These are phyloP conservation scores for Kwoniella mangroviensis DNA, from an alignment of 768 basidiomycete genomes.

Conservation along the genomic window DNA sequence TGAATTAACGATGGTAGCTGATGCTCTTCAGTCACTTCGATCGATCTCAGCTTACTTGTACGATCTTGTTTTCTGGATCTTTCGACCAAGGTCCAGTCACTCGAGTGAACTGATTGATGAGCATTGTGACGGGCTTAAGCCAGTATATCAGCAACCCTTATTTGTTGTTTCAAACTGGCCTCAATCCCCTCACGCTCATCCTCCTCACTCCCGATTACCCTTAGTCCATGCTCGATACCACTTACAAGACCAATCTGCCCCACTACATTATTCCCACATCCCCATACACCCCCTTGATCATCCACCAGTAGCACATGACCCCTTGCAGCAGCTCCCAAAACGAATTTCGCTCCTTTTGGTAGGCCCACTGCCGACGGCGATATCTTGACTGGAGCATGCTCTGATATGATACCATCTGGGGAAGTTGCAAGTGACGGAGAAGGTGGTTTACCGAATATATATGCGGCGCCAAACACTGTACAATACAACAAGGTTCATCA, in stretches of 20 bases:
- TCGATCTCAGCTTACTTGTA: conserved; percentile 36
- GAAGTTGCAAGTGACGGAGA: conserved; percentile 66
- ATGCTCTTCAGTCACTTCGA: neutral
- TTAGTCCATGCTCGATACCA: neutral
- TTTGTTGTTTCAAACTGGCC: too few species aligned
- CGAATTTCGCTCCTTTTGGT: conserved; percentile 63
- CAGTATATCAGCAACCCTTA: neutral
- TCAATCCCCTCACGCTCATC: neutral
- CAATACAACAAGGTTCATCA: neutral
- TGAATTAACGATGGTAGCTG: conserved; percentile 51
- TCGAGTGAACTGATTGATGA: conserved; percentile 37
- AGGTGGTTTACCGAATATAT: conserved; percentile 86
- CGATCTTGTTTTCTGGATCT: conserved; percentile 44
- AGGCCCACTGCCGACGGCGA: conserved; percentile 68
- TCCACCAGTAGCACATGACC: conserved; percentile 82
- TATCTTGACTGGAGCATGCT: conserved; percentile 72
- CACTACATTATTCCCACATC: conserved; percentile 75
- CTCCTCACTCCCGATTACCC: neutral
- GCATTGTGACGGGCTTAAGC: conserved; percentile 25
- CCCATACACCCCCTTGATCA: conserved; percentile 81
- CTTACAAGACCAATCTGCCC: conserved; percentile 70
- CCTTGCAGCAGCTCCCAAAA: conserved; percentile 80
- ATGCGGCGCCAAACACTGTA: conserved; percentile 69
- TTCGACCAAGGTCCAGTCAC: conserved; percentile 51
- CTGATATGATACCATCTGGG: conserved; percentile 67